Percentiles rank a stretch among this genome's conserved stretches.
phyloP scores from a whole-genome alignment of 192 early-diverging fungal genomes.

The Umbelopsis vinacea region DNA sequence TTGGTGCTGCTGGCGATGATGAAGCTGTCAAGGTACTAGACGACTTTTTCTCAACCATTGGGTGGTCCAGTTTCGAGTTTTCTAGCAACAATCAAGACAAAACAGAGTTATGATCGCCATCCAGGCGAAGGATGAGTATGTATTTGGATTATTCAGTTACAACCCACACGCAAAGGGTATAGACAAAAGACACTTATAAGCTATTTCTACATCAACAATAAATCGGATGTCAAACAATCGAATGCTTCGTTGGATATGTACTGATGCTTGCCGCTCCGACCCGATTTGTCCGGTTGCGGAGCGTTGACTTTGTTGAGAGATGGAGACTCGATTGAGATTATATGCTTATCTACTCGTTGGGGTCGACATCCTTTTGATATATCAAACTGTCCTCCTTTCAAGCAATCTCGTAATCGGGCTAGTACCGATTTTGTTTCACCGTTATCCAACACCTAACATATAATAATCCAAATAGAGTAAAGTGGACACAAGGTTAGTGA shows the following conservation, averaged over 20 bases:
- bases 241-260: neutral
- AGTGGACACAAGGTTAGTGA: too few species aligned
- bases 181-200: neutral
- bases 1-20: conserved; percentile 61
- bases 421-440: neutral
- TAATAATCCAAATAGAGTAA: too few species aligned
- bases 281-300: neutral
- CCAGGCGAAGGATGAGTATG: neutral
- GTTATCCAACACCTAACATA: neutral
- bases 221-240: neutral
- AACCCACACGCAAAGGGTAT: neutral
- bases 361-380: conserved; percentile 11
- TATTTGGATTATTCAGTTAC: neutral
- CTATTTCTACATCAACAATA: neutral
- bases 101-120: neutral
- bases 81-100: neutral
- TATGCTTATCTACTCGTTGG: conserved; percentile 9
- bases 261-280: neutral
- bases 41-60: conserved; percentile 36
- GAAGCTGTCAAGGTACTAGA: conserved; percentile 43
- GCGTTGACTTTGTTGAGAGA: too few species aligned
- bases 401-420: conserved; percentile 3
- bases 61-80: conserved; percentile 31
- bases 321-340: neutral
- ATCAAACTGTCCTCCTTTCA: conserved; percentile 11